Percentiles rank a stretch among this genome's conserved stretches.
phyloP scores from a whole-genome alignment of 768 basidiomycete species.

The Lactarius indigo region DNA sequence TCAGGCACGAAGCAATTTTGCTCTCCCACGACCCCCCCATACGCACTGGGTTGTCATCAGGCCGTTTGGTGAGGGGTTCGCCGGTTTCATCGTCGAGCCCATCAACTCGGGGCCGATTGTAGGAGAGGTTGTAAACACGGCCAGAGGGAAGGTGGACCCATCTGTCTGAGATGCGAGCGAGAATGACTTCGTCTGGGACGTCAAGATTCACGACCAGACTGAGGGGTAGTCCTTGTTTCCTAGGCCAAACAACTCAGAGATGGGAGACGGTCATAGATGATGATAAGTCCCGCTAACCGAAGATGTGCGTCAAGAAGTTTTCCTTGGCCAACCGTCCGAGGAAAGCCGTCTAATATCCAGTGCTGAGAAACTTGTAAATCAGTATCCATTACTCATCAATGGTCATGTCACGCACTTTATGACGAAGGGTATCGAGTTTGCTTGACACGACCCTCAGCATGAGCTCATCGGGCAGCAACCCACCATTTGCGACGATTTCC shows the following conservation, averaged over 20 bases:
- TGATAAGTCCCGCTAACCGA: slow-evolving; percentile 41
- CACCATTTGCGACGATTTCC: slow-evolving; percentile 74
- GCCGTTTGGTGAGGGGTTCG: slow-evolving; percentile 80
- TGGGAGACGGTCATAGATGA: background rate
- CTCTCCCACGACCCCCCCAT: slow-evolving; percentile 3
- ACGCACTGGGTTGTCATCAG: slow-evolving; percentile 85
- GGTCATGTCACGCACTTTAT: slow-evolving; percentile 48
- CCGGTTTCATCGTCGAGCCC: slow-evolving; percentile 86
- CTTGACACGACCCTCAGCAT: slow-evolving; percentile 74
- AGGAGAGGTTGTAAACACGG: slow-evolving; percentile 85
- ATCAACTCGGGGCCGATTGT: slow-evolving; percentile 76
- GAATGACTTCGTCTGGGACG: slow-evolving; percentile 83
- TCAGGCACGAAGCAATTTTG: slow-evolving; percentile 8
- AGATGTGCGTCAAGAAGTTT: slow-evolving; percentile 74
- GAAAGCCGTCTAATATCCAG: slow-evolving; percentile 93
- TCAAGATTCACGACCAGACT: slow-evolving; percentile 83
- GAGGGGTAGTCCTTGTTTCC: slow-evolving; percentile 60
- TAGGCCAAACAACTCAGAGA: slow-evolving; percentile 31
- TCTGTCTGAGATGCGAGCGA: slow-evolving; percentile 83
- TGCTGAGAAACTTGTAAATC: slow-evolving; percentile 43
- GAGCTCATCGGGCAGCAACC: slow-evolving; percentile 71
- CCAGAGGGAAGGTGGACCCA: slow-evolving; percentile 89
- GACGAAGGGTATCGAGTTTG: slow-evolving; percentile 62
- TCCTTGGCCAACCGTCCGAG: slow-evolving; percentile 83
- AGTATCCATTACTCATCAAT: background rate